Evolutionary conservation across 2,329 filamentous ascomycete species (phyloP), one percentile per base, ranked within the genome.

Genomic region (Epichloe hybrida): DNA sequence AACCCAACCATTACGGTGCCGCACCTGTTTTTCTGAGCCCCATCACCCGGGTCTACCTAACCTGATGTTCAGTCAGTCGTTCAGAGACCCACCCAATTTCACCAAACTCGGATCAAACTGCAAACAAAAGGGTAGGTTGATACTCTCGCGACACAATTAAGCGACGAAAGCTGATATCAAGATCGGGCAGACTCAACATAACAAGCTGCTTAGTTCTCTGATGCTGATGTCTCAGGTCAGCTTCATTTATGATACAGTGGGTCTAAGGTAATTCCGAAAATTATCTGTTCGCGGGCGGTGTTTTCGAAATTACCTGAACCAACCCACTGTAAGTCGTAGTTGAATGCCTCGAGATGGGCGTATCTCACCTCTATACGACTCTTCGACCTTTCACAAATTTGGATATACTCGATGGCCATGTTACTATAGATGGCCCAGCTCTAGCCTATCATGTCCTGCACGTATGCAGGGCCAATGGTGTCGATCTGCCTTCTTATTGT

Each of bases 351-450:
- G 23, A 15, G 20, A 74, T 86, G 82, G 82, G 82, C 0, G 80
- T 86, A 44, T 75, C 72, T 40, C 72, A 74, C 55, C 67, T 86
- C 4, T 72, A 72, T 44, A 64, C 69, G 13, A 72, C 74, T 48
- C 64, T 85, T 42, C 67, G 73, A 53, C 74, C 74, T 0, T 81
- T 76, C 61, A 73, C 75, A 2, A 62, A 67, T 34, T 59, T 65
- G 17, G 64, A 62, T 7, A 56, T 62, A 11, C 65, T 85, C 2
- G 57, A 63, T 39, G 64, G 66, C 27, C 61, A 71, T 39, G 59
- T 76, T 20, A 73, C 79, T 44, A 79, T 95, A 51, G 89, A 95
- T 62, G 89, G 88, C 0, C 88, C 89, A 4, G 83, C 81, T 2
- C 69, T 95, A 23, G 86, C 88, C 1, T 85, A 91, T 62, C 77